Evolutionary conservation across 23 red algal genomes (phyloP).

Genomic region (Gracilaria domingensis): DNA sequence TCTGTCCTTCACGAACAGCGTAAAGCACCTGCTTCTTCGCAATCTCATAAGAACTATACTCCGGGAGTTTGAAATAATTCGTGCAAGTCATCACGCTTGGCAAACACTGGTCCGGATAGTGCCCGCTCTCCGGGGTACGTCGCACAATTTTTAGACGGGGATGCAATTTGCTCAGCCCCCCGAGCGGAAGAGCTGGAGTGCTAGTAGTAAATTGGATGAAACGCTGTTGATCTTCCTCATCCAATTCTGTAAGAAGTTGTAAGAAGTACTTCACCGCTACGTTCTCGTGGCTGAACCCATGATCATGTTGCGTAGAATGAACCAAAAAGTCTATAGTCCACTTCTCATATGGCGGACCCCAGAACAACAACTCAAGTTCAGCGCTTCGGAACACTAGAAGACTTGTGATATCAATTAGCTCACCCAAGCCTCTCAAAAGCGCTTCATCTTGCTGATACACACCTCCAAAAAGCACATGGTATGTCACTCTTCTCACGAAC

Average conservation of each 20-base stretch:
- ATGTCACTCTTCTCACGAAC: constrained; percentile 72
- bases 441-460: constrained; percentile 81
- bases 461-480: constrained; percentile 80
- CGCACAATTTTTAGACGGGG: constrained; percentile 91
- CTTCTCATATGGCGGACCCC: constrained; percentile 86
- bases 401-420: constrained; percentile 66
- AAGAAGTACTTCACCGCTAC: constrained; percentile 80
- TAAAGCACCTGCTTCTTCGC: constrained; percentile 83
- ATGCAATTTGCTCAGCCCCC: constrained; percentile 82
- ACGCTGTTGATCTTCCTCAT: constrained; percentile 78
- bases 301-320: constrained; percentile 88
- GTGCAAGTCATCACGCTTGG: constrained; percentile 99
- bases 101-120: constrained; percentile 86
- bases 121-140: constrained; percentile 84
- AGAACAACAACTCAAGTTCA: constrained; percentile 85
- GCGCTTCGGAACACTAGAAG: constrained; percentile 73
- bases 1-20: constrained; percentile 95
- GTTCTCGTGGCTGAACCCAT: constrained; percentile 93
- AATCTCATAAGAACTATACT: constrained; percentile 86
- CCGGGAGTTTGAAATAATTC: constrained; percentile 98
- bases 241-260: constrained; percentile 68
- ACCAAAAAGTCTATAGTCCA: constrained; percentile 86
- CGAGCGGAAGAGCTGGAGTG: constrained; percentile 89
- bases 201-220: constrained; percentile 96
- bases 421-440: constrained; percentile 76